Evolutionary conservation across 2,329 filamentous ascomycete species (phyloP), one percentile per base, ranked within the genome.

Genomic region (Tricladium varicosporioides): DNA sequence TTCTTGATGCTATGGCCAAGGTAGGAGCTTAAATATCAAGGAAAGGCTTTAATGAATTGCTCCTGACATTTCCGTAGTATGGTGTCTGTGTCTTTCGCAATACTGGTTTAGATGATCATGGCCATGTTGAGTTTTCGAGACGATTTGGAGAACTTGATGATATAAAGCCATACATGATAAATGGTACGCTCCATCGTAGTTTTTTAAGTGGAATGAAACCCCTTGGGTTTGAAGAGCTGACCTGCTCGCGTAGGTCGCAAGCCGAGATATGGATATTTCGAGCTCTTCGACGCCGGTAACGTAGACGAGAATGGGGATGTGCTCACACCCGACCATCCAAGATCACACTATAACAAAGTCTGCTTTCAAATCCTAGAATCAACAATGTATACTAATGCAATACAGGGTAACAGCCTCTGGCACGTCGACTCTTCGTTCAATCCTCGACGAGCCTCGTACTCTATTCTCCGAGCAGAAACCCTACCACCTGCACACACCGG

Each of bases 211-310:
- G n/a, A n/a, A n/a, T n/a, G n/a, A n/a, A n/a, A n/a, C n/a, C n/a
- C n/a, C n/a, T n/a, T n/a, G n/a, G 15, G 27, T 42, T 42, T 40
- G 15, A 11, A 27, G 3, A 4, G 11, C 42, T 15, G 33, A 40
- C 19, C 15, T 11, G 15, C 5, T n/a, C 7, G 13, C 18, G 11
- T 31, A 58, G 53, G 57, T 15, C 62, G 22, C 33, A 56, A 54
- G 62, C 73, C 76, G 56, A 76, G 80, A 16, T 76, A 80, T 59
- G 63, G 69, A 1, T 62, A 78, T 58, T 70, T 75, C 44, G 78
- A 84, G 65, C 74, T 85, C 0, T 84, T 84, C 65, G 82, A 85
- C 61, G 80, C 80, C 0, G 74, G 78, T 51, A 85, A 85, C 66
- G 70, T 83, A 11, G 75, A 81, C 49, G 72, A 73, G 1, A 74